A percentile compares a stretch with the other conserved stretches of the same genome.
phyloP scores from a whole-genome alignment of 2,329 filamentous ascomycete genomes.

The Alternaria atra region DNA sequence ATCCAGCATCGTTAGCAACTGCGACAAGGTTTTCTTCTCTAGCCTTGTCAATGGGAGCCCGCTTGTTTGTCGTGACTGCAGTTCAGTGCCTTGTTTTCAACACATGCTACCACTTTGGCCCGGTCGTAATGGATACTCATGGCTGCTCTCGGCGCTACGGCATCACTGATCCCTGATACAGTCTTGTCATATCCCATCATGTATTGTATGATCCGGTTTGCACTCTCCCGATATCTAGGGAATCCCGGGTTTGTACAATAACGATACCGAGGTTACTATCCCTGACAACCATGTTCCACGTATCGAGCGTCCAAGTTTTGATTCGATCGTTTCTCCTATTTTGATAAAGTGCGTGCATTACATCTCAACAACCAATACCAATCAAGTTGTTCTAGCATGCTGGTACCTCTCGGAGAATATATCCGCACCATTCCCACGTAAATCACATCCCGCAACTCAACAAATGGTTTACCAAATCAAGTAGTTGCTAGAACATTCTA shows the following conservation, averaged over 20 bases:
- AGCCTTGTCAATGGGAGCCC: constrained; percentile 73
- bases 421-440: neutral
- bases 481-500: neutral
- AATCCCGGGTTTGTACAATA: too few species aligned
- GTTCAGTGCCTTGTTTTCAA: too few species aligned
- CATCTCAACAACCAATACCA: neutral
- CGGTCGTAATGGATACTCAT: too few species aligned
- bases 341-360: neutral
- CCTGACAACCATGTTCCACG: neutral
- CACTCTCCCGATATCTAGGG: too few species aligned
- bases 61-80: constrained; percentile 64
- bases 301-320: neutral
- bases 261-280: too few species aligned
- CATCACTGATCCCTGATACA: too few species aligned
- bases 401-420: neutral
- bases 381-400: neutral
- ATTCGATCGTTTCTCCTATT: too few species aligned
- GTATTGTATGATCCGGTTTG: too few species aligned
- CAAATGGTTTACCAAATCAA: neutral
- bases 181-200: too few species aligned
- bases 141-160: too few species aligned
- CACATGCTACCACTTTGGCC: too few species aligned
- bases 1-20: constrained; percentile 88
- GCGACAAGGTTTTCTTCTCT: constrained; percentile 94
- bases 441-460: neutral